A percentile compares a stretch with the other conserved stretches of the same genome.
These are phyloP conservation scores for Starmerella cellae DNA, from an alignment of 805 yeast species.

Conservation along the genomic window DNA sequence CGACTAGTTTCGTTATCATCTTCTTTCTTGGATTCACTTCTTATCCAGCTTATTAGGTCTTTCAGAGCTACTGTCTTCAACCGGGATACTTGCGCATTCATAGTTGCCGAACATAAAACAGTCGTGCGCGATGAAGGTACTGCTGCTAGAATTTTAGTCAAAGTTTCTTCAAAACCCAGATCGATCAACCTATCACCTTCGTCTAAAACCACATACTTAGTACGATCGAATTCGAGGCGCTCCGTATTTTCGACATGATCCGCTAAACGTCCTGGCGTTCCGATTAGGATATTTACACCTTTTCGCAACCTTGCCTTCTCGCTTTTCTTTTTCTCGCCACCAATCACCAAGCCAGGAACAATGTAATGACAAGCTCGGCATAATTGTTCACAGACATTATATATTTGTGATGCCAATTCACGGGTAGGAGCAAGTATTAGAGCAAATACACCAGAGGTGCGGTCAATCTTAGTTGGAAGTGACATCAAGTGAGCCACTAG, in stretches of 20 bases:
- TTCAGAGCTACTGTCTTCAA: constrained; percentile 66
- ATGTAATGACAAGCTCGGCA: constrained; percentile 68
- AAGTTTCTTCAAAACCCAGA: constrained; percentile 89
- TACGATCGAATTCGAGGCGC: constrained; percentile 53
- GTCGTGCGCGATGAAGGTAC: constrained; percentile 64
- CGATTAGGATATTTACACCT: constrained; percentile 91
- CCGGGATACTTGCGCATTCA: constrained; percentile 64
- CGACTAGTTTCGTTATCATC: not conserved
- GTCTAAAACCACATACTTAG: constrained; percentile 81
- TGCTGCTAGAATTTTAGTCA: constrained; percentile 50
- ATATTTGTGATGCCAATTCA: constrained; percentile 84
- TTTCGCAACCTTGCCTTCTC: constrained; percentile 92
- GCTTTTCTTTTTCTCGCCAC: constrained; percentile 95
- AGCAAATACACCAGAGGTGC: constrained; percentile 66
- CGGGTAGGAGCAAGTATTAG: constrained; percentile 85
- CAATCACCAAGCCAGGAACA: constrained; percentile 92
- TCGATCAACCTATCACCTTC: constrained; percentile 96
- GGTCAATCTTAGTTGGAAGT: constrained; percentile 25
- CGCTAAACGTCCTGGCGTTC: constrained; percentile 91
- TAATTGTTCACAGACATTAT: constrained; percentile 60
- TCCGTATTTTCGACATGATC: constrained; percentile 89
- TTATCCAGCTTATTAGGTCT: constrained; percentile 53
- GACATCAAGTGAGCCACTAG: constrained; percentile 59
- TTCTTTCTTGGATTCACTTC: constrained; percentile 14
- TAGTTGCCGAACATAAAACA: constrained; percentile 87